phyloP scores from a whole-genome alignment of 306 rosid species.

The Delonix regia region DNA sequence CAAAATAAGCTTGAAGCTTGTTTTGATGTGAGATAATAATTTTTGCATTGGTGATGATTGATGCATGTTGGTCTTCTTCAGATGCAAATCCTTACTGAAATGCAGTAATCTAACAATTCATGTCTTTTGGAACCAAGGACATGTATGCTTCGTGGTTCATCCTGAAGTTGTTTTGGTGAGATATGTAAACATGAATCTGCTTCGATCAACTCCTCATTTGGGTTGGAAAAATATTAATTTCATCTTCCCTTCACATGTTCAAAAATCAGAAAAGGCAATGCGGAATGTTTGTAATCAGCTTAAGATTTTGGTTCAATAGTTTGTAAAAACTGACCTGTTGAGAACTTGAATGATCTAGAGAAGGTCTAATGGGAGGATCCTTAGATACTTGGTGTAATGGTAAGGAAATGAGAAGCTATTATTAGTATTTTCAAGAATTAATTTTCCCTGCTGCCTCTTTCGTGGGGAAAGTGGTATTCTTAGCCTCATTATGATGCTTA shows the following conservation, averaged over 20 bases:
- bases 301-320: neutral
- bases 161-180: neutral
- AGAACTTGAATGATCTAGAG: neutral
- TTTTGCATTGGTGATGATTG: slow-evolving; percentile 19
- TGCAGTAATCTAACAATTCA: slow-evolving; percentile 1
- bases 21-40: slow-evolving; percentile 14
- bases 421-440: neutral
- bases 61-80: slow-evolving; percentile 19
- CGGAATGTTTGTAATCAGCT: neutral
- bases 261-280: neutral
- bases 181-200: neutral
- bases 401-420: neutral
- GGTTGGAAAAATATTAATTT: neutral
- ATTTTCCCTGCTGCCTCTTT: neutral
- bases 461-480: neutral
- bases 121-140: slow-evolving; percentile 10
- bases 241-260: neutral
- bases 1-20: slow-evolving; percentile 29
- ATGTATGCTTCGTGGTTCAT: neutral
- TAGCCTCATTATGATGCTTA: too few relatives aligned
- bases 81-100: neutral
- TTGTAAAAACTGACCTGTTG: neutral
- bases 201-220: neutral
- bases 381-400: neutral
- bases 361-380: neutral